Percentiles rank a stretch among this genome's conserved stretches.
Conservation (phyloP, 1,284 basidiomycete species). For the Ustilago nuda region DNA sequence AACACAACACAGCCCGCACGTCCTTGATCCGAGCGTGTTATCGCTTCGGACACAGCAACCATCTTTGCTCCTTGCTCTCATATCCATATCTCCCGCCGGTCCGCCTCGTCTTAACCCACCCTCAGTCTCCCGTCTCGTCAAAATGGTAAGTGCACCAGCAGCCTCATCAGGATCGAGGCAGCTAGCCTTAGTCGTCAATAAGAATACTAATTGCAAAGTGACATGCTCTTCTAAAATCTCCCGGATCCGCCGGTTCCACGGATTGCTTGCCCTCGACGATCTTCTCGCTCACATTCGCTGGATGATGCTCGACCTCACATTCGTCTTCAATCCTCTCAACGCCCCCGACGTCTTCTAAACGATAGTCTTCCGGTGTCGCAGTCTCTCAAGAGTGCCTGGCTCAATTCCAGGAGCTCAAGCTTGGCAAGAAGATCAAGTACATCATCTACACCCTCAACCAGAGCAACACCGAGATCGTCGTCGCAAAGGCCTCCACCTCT, state of each 20-base stretch:
- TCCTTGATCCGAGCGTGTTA: conserved; percentile 15
- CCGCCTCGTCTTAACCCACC: not conserved
- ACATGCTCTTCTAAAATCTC: not conserved
- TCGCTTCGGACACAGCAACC: not conserved
- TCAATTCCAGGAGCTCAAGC: conserved; percentile 81
- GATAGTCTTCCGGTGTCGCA: conserved; percentile 81
- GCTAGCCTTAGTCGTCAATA: not conserved
- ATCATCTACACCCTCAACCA: conserved; percentile 82
- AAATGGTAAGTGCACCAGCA: conserved; percentile 6
- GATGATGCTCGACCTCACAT: not conserved
- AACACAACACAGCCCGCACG: conserved; percentile 15
- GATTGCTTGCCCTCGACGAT: not conserved
- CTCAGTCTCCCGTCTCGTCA: not conserved
- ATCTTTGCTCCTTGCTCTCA: not conserved
- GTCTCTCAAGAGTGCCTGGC: conserved; percentile 76
- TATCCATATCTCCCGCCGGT: conserved; percentile 3
- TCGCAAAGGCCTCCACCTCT: conserved; percentile 61
- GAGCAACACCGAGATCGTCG: conserved; percentile 75
- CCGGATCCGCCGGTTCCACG: not conserved
- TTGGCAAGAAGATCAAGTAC: conserved; percentile 85
- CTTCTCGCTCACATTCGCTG: not conserved
- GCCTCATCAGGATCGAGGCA: not conserved
- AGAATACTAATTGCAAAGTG: not conserved
- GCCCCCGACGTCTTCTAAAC: not conserved
- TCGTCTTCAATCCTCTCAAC: not conserved